Conservation (phyloP, 2,329 filamentous ascomycete genomes). For the Calonectria fujianensis region DNA sequence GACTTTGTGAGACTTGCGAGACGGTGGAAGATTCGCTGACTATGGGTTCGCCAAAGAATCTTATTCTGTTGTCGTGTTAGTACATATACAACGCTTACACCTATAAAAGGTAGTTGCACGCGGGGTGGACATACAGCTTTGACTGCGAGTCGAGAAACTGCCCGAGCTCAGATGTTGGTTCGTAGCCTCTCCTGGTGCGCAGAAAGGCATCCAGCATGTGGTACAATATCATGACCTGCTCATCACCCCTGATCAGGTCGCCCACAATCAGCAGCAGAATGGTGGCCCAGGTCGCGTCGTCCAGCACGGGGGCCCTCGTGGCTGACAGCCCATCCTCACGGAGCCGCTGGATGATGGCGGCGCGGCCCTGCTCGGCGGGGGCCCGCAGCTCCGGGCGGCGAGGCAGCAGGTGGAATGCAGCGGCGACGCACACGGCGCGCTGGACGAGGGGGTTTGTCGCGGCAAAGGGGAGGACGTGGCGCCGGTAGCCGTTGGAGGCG, state of each 20-base stretch:
- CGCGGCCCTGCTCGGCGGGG: conserved; percentile 41
- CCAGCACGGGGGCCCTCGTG: conserved; percentile 21
- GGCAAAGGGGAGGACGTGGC: conserved; percentile 36
- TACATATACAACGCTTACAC: not conserved
- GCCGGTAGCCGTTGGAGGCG: conserved; percentile 39
- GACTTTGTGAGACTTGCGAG: conserved; percentile 2
- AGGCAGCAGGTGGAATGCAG: conserved; percentile 39
- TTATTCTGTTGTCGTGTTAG: conserved; percentile 28
- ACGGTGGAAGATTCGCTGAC: conserved; percentile 33
- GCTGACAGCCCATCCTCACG: conserved; percentile 35
- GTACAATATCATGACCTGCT: conserved; percentile 43
- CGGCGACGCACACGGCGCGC: conserved; percentile 40
- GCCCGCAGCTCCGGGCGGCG: conserved; percentile 37
- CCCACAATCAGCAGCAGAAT: conserved; percentile 39
- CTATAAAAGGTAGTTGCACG: too few species aligned
- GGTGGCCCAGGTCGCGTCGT: conserved; percentile 40
- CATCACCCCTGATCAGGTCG: conserved; percentile 37
- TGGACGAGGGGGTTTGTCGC: conserved; percentile 35
- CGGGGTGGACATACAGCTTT: conserved; percentile 16
- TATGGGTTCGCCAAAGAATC: conserved; percentile 40
- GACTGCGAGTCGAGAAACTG: conserved; percentile 38
- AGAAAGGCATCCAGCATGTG: conserved; percentile 42
- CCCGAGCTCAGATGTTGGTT: conserved; percentile 14
- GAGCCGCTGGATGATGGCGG: conserved; percentile 41
- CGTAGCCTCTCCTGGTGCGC: conserved; percentile 23